A percentile compares a stretch with the other conserved stretches of the same genome.
Evolutionary conservation across 2,329 filamentous ascomycete species (phyloP).

Genomic region (Botryotinia narcissicola): DNA sequence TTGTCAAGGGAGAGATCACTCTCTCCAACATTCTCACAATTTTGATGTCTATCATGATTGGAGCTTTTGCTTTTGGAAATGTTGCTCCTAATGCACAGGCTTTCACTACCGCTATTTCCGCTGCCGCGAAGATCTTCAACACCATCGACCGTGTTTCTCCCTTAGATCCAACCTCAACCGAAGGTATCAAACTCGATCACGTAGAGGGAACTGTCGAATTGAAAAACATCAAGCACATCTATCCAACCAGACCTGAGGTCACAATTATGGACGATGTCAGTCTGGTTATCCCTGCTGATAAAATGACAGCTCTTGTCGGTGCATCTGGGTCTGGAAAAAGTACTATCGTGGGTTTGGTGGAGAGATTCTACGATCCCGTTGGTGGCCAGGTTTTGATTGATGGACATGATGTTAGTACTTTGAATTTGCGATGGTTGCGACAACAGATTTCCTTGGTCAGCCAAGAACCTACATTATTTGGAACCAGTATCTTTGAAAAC

Average conservation of each 20-base stretch:
- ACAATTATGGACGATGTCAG: constrained; percentile 82
- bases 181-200: constrained; percentile 69
- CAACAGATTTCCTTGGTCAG: constrained; percentile 90
- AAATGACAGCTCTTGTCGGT: constrained; percentile 89
- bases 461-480: constrained; percentile 89
- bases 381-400: constrained; percentile 76
- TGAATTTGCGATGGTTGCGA: constrained; percentile 88
- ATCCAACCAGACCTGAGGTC: constrained; percentile 89
- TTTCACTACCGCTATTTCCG: constrained; percentile 78
- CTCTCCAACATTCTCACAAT: constrained; percentile 78
- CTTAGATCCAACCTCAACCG: constrained; percentile 69
- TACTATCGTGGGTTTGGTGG: constrained; percentile 88
- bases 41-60: constrained; percentile 87
- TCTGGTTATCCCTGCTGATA: constrained; percentile 79
- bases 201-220: constrained; percentile 79
- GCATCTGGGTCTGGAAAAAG: constrained; percentile 94
- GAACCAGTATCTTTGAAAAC: constrained; percentile 84
- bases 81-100: constrained; percentile 83
- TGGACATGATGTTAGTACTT: constrained; percentile 72
- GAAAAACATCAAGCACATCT: constrained; percentile 83
- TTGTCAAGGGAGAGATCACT: constrained; percentile 62
- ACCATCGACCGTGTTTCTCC: constrained; percentile 89
- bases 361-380: constrained; percentile 91
- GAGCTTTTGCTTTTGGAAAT: constrained; percentile 86
- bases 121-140: constrained; percentile 86